phyloP scores from a whole-genome alignment of 1,284 basidiomycete genomes.

The Bjerkandera adusta region DNA sequence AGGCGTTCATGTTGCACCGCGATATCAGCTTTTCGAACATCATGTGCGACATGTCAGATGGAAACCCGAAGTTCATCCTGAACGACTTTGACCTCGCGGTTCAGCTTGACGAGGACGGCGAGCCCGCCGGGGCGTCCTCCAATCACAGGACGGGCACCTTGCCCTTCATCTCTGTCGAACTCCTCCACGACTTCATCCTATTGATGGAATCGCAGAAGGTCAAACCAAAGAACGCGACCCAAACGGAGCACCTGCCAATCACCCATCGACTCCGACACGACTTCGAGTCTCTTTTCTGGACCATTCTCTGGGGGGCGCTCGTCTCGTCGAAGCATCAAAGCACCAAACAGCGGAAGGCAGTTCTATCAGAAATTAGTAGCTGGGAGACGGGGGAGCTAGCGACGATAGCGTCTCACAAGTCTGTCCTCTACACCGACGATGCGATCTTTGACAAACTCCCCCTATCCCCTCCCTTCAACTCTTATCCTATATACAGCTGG shows the following conservation, averaged over 20 bases:
- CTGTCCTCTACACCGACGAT: too few relatives aligned
- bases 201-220: too few relatives aligned
- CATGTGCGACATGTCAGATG: slow-evolving; percentile 9
- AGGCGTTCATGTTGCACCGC: slow-evolving; percentile 12
- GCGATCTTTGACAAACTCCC: too few relatives aligned
- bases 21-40: slow-evolving; percentile 13
- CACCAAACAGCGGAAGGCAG: too few relatives aligned
- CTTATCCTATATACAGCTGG: too few relatives aligned
- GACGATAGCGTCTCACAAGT: too few relatives aligned
- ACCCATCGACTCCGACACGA: slow-evolving; percentile 11
- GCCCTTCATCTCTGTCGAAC: slow-evolving; percentile 13
- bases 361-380: too few relatives aligned
- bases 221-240: too few relatives aligned
- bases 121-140: not conserved
- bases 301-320: slow-evolving; percentile 4
- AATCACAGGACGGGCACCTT: slow-evolving; percentile 10
- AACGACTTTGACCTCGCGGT: slow-evolving; percentile 11
- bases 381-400: too few relatives aligned
- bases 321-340: too few relatives aligned
- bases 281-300: slow-evolving; percentile 11
- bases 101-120: not conserved
- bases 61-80: slow-evolving; percentile 6
- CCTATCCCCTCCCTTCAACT: too few relatives aligned
- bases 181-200: slow-evolving; percentile 4
- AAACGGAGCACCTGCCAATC: not conserved